Evolutionary conservation across 2,329 filamentous ascomycete species (phyloP).

Genomic region (Mollisia scopiformis): DNA sequence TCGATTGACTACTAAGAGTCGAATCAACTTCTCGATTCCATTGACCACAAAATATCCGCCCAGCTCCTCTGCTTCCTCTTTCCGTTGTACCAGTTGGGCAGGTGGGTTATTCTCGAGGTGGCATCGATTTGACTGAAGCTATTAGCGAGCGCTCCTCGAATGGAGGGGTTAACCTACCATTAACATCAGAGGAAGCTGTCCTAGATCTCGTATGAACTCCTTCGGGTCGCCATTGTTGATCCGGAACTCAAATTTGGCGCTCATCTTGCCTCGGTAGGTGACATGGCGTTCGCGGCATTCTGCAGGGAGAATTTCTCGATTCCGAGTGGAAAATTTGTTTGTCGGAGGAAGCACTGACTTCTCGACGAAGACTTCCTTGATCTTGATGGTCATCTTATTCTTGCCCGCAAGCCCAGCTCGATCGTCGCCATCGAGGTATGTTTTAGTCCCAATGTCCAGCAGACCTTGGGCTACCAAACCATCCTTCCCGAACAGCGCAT

Average conservation of each 20-base stretch:
- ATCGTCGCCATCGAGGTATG: conserved; percentile 81
- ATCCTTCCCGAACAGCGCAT: conserved; percentile 78
- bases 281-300: conserved; percentile 94
- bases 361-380: conserved; percentile 81
- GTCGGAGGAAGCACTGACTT: conserved; percentile 77
- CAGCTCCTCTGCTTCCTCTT: conserved; percentile 95
- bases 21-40: conserved; percentile 95
- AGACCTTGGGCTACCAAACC: conserved; percentile 76
- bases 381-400: conserved; percentile 77
- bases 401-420: conserved; percentile 59
- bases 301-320: conserved; percentile 84
- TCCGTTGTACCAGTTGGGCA: conserved; percentile 77
- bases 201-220: conserved; percentile 83
- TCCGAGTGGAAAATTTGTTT: conserved; percentile 80
- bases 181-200: conserved; percentile 90
- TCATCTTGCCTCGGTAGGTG: conserved; percentile 86
- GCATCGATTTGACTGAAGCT: conserved; percentile 76
- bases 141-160: conserved; percentile 25
- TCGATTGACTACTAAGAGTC: conserved; percentile 86
- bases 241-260: conserved; percentile 80
- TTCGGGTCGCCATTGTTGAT: conserved; percentile 86
- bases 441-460: conserved; percentile 87
- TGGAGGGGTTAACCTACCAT: conserved; percentile 57
- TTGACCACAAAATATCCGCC: conserved; percentile 98
- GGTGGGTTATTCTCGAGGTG: conserved; percentile 88